Evolutionary conservation across 495 filamentous ascomycete genomes (phyloP).

Genomic region (Neurospora terricola): DNA sequence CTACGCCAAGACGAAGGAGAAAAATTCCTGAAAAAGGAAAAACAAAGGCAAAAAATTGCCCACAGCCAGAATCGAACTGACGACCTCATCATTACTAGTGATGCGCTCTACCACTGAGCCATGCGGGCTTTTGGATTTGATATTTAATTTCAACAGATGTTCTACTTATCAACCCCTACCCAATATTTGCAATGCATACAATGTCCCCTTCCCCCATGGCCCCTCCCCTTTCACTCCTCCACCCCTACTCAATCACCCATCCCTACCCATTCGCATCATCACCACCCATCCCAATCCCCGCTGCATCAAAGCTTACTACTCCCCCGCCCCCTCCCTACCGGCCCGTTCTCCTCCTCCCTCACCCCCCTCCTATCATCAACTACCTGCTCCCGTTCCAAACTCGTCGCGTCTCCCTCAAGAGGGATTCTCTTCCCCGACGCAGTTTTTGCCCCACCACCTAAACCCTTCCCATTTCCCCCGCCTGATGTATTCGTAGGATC

Average conservation of each 20-base stretch:
- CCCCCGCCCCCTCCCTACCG: background rate
- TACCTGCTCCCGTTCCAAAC: conserved; percentile 1
- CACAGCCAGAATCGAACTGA: background rate
- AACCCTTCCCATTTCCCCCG: background rate
- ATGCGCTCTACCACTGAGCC: background rate
- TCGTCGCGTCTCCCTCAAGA: background rate
- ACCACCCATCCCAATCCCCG: too few species aligned
- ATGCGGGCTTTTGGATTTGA: background rate
- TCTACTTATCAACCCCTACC: too few species aligned
- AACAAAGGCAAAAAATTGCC: background rate
- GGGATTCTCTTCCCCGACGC: background rate
- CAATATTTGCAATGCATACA: too few species aligned
- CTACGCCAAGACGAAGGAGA: background rate
- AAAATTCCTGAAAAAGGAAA: background rate
- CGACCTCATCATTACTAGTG: background rate
- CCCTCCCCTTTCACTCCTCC: too few species aligned
- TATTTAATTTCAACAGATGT: too few species aligned
- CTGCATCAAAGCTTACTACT: background rate
- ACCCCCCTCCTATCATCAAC: background rate
- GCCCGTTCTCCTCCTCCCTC: conserved; percentile 5
- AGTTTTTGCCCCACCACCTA: background rate
- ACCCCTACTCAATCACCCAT: too few species aligned
- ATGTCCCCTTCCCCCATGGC: too few species aligned
- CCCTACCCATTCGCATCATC: too few species aligned
- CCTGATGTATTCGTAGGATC: background rate